Conservation (phyloP, 164 flowering plant genomes). For the Vitis rupestris region DNA sequence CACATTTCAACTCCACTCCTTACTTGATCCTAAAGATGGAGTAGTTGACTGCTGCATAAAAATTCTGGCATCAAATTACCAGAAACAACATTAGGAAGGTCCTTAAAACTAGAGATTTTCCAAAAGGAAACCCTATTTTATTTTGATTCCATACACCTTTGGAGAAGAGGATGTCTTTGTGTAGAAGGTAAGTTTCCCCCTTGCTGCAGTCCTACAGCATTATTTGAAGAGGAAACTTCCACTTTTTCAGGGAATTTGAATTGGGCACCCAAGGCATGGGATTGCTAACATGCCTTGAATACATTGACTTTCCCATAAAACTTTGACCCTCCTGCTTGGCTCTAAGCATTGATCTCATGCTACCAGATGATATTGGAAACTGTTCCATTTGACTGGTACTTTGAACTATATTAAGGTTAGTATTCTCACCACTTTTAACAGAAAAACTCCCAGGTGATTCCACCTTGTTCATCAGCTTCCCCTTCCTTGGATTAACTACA, state of each 20-base stretch:
- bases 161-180: conserved; percentile 27
- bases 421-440: conserved; percentile 32
- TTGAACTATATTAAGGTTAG: conserved; percentile 28
- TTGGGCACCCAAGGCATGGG: conserved; percentile 16
- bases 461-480: conserved; percentile 39
- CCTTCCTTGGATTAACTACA: conserved; percentile 43
- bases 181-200: conserved; percentile 28
- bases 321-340: conserved; percentile 30
- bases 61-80: conserved; percentile 23
- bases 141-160: conserved; percentile 43
- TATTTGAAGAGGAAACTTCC: conserved; percentile 34
- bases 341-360: conserved; percentile 26
- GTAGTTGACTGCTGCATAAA: conserved; percentile 20
- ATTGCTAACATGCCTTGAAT: conserved; percentile 17
- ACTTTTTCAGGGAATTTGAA: conserved; percentile 33
- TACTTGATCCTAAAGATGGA: conserved; percentile 23
- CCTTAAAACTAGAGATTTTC: conserved; percentile 36
- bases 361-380: conserved; percentile 21
- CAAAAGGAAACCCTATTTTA: conserved; percentile 33
- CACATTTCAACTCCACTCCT: conserved; percentile 12
- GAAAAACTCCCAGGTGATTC: conserved; percentile 33
- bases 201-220: conserved; percentile 27
- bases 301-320: conserved; percentile 16
- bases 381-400: conserved; percentile 31
- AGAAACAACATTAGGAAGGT: conserved; percentile 25